Evolutionary conservation across 2,329 filamentous ascomycete genomes (phyloP).

Genomic region (Fusarium algeriense): DNA sequence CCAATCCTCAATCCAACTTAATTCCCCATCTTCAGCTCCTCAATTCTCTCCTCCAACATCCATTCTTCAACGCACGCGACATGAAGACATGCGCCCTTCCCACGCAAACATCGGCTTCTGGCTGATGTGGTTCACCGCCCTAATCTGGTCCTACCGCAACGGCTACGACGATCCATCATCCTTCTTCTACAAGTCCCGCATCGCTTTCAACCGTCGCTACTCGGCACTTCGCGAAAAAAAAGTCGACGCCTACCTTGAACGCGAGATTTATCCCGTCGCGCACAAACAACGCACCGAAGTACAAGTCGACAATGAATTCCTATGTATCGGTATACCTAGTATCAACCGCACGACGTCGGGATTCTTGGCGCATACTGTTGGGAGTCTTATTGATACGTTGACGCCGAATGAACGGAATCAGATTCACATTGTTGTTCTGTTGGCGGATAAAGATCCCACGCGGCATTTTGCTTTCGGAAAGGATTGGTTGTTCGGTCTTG

Average conservation of each 20-base stretch:
- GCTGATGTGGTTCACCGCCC: constrained; percentile 46
- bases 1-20: background rate
- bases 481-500: constrained; percentile 49
- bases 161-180: constrained; percentile 53
- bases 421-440: constrained; percentile 51
- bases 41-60: background rate
- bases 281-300: constrained; percentile 22
- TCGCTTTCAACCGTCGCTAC: constrained; percentile 48
- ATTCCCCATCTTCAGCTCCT: background rate
- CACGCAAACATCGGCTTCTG: constrained; percentile 51
- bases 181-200: constrained; percentile 48
- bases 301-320: constrained; percentile 20
- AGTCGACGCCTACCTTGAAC: constrained; percentile 41
- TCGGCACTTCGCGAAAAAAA: constrained; percentile 45
- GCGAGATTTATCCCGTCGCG: constrained; percentile 30
- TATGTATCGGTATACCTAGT: constrained; percentile 54
- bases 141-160: constrained; percentile 48
- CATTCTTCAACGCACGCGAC: background rate
- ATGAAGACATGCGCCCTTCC: constrained; percentile 46
- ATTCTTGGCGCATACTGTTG: constrained; percentile 49
- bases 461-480: constrained; percentile 50
- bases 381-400: constrained; percentile 50
- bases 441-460: constrained; percentile 51
- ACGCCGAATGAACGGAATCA: constrained; percentile 48
- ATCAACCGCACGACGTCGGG: constrained; percentile 49